Evolutionary conservation across 805 yeast species (phyloP), one percentile per base, ranked within the genome.

Genomic region (Ogataea wickerhamii): DNA sequence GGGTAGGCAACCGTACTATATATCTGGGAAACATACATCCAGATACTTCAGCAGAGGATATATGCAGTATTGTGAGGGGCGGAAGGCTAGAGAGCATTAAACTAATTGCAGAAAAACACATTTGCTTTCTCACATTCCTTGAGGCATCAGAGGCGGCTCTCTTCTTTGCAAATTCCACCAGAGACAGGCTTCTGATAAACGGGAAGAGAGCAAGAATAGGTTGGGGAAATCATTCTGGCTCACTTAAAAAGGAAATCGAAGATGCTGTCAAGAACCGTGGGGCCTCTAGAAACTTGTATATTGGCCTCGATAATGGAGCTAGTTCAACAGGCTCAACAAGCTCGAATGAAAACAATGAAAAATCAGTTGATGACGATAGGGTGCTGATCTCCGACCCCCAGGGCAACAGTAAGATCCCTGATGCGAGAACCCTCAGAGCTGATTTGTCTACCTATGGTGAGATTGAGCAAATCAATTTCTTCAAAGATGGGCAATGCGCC

Each of bases 271-370:
- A 43, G 16, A 74, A 84, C 2, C 41, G 28, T 7, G 88, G 89
- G 21, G 91, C 89, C 3, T 76, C 85, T 22, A 73, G 94, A 65
- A 84, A 84, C 55, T 76, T 84, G 12, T 84, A 84, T 57, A 76
- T 84, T 42, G 88, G 91, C 25, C 60, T 78, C 37, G 68, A 67
- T 12, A 69, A 63, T 43, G 66, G 70, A 31, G n/a, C n/a, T n/a
- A n/a, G n/a, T n/a, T 65, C 64, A 30, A 60, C 60, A 36, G 55
- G 38, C 32, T 8, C n/a, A 14, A 49, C 50, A 8, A 49, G 49
- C 18, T 63, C 59, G 45, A 65, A 62, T 10, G 53, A 55, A 19
- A 64, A 56, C 28, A 50, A 58, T 19, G 55, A 55, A 26, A 53
- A 40, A 32, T 14, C 29, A 8, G n/a, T 7, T 7, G 16, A 26